A percentile compares a stretch with the other conserved stretches of the same genome.
Conservation (phyloP, 495 filamentous ascomycete genomes). For the Tuber calosporum region DNA sequence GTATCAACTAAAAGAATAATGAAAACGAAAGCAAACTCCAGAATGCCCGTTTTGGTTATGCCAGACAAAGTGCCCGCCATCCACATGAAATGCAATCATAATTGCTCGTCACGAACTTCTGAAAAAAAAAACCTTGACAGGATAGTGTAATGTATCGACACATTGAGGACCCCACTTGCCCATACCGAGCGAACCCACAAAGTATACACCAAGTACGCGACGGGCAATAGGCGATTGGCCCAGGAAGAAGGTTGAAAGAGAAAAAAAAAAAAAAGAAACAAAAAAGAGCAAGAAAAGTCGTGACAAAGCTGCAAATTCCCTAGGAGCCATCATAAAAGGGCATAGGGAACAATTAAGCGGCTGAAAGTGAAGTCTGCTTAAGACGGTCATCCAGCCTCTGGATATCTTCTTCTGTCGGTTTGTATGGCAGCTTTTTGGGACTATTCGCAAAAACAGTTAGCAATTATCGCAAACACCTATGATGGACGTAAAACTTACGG, state of each 20-base stretch:
- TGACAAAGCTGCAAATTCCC: conserved; percentile 17
- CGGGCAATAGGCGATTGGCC: conserved; percentile 9
- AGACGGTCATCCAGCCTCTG: conserved; percentile 38
- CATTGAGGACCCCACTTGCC: neutral
- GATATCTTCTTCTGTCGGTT: conserved; percentile 34
- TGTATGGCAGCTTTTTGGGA: conserved; percentile 37
- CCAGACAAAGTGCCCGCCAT: conserved; percentile 9
- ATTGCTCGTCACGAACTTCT: neutral
- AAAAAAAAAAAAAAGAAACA: conserved; percentile 10
- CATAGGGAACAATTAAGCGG: conserved; percentile 13
- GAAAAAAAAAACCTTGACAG: conserved; percentile 4
- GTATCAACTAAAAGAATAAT: conserved; percentile 24
- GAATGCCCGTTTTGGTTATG: conserved; percentile 17
- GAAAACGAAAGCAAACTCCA: conserved; percentile 25
- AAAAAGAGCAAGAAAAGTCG: conserved; percentile 12
- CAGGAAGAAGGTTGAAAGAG: conserved; percentile 12
- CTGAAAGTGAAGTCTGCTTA: conserved; percentile 30
- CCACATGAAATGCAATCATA: conserved; percentile 20
- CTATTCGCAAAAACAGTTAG: conserved; percentile 23
- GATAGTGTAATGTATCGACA: conserved; percentile 25
- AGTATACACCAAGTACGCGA: conserved; percentile 2
- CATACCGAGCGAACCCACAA: neutral
- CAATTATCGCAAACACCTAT: neutral
- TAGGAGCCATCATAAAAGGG: conserved; percentile 6
- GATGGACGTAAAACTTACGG: conserved; percentile 39